phyloP scores from a whole-genome alignment of 805 yeast genomes.

The Wickerhamiella nectarea region DNA sequence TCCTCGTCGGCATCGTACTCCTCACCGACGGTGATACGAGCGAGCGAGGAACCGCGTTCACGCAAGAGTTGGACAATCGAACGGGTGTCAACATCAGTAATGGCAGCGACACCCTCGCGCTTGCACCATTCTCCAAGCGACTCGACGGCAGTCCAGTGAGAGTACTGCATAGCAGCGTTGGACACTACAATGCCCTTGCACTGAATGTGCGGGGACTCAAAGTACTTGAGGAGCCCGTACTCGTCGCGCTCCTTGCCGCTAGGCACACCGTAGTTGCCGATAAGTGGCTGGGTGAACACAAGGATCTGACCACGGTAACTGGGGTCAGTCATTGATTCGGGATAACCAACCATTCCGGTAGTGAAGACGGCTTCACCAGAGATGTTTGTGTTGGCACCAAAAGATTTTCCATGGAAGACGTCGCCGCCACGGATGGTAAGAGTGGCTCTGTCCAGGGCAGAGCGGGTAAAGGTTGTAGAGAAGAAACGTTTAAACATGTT shows the following conservation, averaged over 20 bases:
- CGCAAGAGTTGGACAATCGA: constrained; percentile 83
- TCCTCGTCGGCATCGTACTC: constrained; percentile 86
- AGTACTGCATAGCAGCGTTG: constrained; percentile 85
- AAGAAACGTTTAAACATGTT: constrained; percentile 9
- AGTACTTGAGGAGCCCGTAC: constrained; percentile 71
- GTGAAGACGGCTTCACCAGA: constrained; percentile 98
- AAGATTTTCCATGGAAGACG: constrained; percentile 80
- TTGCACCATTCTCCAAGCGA: constrained; percentile 91
- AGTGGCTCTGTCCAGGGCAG: constrained; percentile 52
- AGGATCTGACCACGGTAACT: constrained; percentile 94
- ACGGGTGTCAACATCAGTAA: constrained; percentile 96
- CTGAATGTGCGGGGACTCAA: constrained; percentile 84
- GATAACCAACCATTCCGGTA: constrained; percentile 95
- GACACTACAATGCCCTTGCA: constrained; percentile 94
- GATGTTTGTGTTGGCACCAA: constrained; percentile 85
- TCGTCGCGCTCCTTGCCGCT: constrained; percentile 68
- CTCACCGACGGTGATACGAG: constrained; percentile 78
- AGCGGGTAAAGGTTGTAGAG: constrained; percentile 1
- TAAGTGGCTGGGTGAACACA: constrained; percentile 91
- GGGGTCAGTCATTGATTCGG: constrained; percentile 98
- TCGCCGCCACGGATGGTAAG: constrained; percentile 88
- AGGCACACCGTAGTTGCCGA: constrained; percentile 98
- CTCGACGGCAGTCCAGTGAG: constrained; percentile 99
- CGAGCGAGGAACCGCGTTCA: constrained; percentile 91
- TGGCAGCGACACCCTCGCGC: constrained; percentile 90